phyloP scores from a whole-genome alignment of 495 filamentous ascomycete species.

The Amorphotheca resinae region DNA sequence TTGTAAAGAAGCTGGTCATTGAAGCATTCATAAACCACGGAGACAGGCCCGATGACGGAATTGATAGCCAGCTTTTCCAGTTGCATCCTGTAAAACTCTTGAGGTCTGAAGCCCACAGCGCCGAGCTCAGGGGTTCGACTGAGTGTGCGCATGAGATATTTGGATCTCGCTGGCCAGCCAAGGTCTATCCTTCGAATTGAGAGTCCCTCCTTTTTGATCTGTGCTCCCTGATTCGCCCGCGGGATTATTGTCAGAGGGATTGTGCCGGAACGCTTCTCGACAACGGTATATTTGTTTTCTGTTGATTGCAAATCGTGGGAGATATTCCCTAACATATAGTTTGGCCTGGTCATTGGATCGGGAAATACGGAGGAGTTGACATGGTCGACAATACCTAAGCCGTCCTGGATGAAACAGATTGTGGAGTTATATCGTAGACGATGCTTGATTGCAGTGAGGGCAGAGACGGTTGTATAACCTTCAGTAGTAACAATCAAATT shows the following conservation, averaged over 20 bases:
- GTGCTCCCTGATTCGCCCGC: not conserved
- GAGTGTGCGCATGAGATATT: conserved; percentile 20
- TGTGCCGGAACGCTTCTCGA: conserved; percentile 41
- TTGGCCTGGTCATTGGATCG: conserved; percentile 48
- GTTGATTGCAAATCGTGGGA: conserved; percentile 44
- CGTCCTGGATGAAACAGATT: conserved; percentile 70
- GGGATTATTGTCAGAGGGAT: conserved; percentile 5
- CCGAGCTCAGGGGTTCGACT: conserved; percentile 14
- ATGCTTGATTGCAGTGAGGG: conserved; percentile 44
- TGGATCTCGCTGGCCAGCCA: conserved; percentile 16
- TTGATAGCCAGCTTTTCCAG: conserved; percentile 66
- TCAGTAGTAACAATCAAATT: conserved; percentile 67
- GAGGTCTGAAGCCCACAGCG: conserved; percentile 22
- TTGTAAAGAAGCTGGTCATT: conserved; percentile 61
- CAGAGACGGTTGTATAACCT: conserved; percentile 38
- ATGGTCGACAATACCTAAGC: conserved; percentile 67
- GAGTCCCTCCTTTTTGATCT: not conserved
- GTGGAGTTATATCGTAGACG: conserved; percentile 63
- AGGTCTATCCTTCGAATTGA: conserved; percentile 6
- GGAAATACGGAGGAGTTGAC: conserved; percentile 58
- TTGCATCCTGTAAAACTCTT: conserved; percentile 28
- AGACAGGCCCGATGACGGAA: conserved; percentile 64
- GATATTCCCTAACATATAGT: conserved; percentile 63
- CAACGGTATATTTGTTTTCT: conserved; percentile 41
- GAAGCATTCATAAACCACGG: conserved; percentile 54